Base-by-base conservation (phyloP, 495 filamentous ascomycete species). In the Neurospora sp. region DNA sequence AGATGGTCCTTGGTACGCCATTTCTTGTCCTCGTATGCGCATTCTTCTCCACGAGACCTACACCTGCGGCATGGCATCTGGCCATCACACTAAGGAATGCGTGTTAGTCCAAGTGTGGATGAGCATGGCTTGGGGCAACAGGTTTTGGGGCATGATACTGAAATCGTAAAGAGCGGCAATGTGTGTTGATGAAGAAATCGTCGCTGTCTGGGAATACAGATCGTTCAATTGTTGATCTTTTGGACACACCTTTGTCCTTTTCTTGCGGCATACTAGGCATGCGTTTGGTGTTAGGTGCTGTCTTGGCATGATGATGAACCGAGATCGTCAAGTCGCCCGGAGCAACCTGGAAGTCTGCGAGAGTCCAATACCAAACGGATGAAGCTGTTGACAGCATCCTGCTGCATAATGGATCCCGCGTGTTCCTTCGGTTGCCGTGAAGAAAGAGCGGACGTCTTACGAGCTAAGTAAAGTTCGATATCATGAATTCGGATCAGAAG, bases 1-100 rank as follows among this genome's bases (percentile, higher is more conserved):
- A 80, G 66, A 49, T 80, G 79, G 72, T 79, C 79, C 72, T 80
- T 80, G 37, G 79, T 80, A 23, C 79, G 72, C 78, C 76, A 79
- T 70, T 78, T 80, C 54, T 80, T 79, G 74, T 79, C 79, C 37
- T 80, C 78, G 70, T 79, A 80, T 7, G 72, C 62, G 71, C 79
- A 80, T 72, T 80, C 79, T 37, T 80, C 79, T 8, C 77, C 78
- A n/a, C 79, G 74, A 12, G 77, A 76, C 31, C 75, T 66, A 69
- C 79, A 80, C 49, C 78, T 73, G 16, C 78, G 75, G 71, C 79
- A 80, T 31, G 79, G 78, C 14, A 76, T 71, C 44, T 77, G 74
- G 46, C 79, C 78, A 70, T 80, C 79, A 70, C 79, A 80, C 79
- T 80, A n/a, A 2, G 20, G 23, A 38, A 39, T 39, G 73, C 74